These are phyloP conservation scores for Sisymbrium altissimum DNA, from an alignment of 345 rosid genomes.

Conservation along the genomic window DNA sequence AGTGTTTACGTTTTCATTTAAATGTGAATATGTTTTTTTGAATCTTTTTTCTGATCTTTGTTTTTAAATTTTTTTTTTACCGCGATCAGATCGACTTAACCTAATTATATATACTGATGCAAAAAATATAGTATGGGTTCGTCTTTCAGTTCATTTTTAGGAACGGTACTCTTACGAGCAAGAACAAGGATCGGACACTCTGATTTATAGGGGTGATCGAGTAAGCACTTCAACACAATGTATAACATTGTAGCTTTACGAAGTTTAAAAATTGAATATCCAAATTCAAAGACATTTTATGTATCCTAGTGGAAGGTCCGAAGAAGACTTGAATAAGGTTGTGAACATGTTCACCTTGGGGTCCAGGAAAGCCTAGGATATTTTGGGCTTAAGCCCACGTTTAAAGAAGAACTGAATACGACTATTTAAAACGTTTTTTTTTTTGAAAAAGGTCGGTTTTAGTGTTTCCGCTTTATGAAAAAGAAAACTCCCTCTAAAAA, in stretches of 20 bases:
- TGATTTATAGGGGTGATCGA: slow-evolving; percentile 1
- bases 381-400: slow-evolving; percentile 21
- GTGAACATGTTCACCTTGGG: background rate
- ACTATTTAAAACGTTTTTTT: too few relatives aligned
- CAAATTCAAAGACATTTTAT: too few relatives aligned
- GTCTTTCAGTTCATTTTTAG: background rate
- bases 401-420: background rate
- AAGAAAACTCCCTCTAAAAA: background rate
- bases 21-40: too few relatives aligned
- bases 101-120: background rate
- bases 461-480: background rate
- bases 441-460: background rate
- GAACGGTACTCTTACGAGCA: background rate
- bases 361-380: background rate
- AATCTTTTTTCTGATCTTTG: too few relatives aligned
- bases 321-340: too few relatives aligned
- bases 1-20: too few relatives aligned
- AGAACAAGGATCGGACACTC: background rate
- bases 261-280: background rate
- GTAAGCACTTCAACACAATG: background rate
- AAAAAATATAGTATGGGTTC: background rate
- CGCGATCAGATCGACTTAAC: background rate
- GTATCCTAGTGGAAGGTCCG: background rate
- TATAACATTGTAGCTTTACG: background rate
- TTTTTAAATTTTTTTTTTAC: background rate